A percentile compares a stretch with the other conserved stretches of the same genome.
Conservation (phyloP, 1,284 basidiomycete genomes). For the Ceratobasidium sp. region DNA sequence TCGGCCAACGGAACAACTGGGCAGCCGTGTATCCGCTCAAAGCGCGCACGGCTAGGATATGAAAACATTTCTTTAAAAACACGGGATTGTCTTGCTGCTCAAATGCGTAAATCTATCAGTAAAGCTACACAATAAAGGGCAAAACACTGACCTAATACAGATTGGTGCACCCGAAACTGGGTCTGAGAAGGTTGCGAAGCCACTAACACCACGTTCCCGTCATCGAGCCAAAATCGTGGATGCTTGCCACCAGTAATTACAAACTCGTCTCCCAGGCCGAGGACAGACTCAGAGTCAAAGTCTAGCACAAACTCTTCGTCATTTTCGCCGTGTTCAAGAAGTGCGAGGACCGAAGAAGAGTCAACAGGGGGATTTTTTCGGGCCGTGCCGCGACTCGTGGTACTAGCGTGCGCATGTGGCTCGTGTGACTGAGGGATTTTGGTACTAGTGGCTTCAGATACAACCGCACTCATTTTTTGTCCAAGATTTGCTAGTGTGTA, state of each 20-base stretch:
- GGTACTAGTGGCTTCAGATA: background rate
- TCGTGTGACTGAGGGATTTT: background rate
- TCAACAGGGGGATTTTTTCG: background rate
- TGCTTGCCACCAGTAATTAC: conserved; percentile 37
- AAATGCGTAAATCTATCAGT: background rate
- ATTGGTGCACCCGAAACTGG: conserved; percentile 34
- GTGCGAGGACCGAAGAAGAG: conserved; percentile 1
- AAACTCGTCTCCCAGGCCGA: conserved; percentile 33
- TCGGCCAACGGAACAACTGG: conserved; percentile 29
- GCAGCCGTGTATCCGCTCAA: conserved; percentile 18
- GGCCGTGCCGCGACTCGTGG: background rate
- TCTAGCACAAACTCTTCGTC: conserved; percentile 29
- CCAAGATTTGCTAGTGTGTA: conserved; percentile 6
- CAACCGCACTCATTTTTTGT: conserved; percentile 23
- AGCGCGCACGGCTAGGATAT: background rate
- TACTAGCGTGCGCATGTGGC: background rate
- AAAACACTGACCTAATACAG: conserved; percentile 13
- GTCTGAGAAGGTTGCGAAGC: conserved; percentile 27
- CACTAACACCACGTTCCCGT: conserved; percentile 30
- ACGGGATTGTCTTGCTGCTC: conserved; percentile 22
- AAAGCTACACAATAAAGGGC: background rate
- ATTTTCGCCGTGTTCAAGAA: conserved; percentile 11
- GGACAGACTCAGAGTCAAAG: conserved; percentile 27
- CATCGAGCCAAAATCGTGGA: conserved; percentile 28
- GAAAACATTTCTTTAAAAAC: conserved; percentile 34